Percentiles rank a stretch among this genome's conserved stretches.
These are phyloP conservation scores for Rhizopus arrhizus DNA, from an alignment of 371 early-diverging fungal species.

Conservation along the genomic window DNA sequence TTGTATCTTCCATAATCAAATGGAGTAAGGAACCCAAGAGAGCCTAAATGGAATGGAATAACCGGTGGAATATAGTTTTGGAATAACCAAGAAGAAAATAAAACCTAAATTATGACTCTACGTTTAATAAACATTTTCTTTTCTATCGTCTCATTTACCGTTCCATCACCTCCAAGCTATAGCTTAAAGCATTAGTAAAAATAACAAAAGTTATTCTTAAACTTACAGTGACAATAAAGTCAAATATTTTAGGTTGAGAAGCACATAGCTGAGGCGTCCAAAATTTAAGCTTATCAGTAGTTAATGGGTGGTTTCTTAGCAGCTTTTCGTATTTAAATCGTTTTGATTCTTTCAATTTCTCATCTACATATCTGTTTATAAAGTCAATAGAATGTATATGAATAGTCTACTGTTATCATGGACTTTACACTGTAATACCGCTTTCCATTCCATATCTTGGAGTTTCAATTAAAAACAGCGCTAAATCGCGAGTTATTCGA, in stretches of 20 bases:
- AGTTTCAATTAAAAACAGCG: constrained; percentile 73
- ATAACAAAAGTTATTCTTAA: neutral
- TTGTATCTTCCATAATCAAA: constrained; percentile 75
- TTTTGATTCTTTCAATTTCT: constrained; percentile 58
- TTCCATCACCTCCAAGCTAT: constrained; percentile 88
- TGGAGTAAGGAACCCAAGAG: constrained; percentile 90
- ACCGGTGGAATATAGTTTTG: constrained; percentile 90
- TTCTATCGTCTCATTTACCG: constrained; percentile 54
- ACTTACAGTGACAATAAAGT: constrained; percentile 78
- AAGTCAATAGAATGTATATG: too few relatives aligned
- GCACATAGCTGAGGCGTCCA: constrained; percentile 84
- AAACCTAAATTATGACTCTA: constrained; percentile 52
- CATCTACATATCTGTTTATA: constrained; percentile 62
- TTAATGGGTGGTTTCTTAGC: constrained; percentile 33
- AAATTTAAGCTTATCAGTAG: constrained; percentile 55
- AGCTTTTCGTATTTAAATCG: constrained; percentile 58
- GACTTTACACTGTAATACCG: constrained; percentile 67
- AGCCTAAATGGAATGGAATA: constrained; percentile 88
- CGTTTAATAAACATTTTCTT: too few relatives aligned
- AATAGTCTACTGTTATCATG: too few relatives aligned
- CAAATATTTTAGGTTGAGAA: constrained; percentile 67
- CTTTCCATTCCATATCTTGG: constrained; percentile 48
- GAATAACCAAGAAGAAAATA: constrained; percentile 91
- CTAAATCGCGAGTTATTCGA: constrained; percentile 76
- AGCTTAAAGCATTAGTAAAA: neutral